A percentile compares a stretch with the other conserved stretches of the same genome.
phyloP scores from a whole-genome alignment of 306 rosid genomes.

The Rosa chinensis region DNA sequence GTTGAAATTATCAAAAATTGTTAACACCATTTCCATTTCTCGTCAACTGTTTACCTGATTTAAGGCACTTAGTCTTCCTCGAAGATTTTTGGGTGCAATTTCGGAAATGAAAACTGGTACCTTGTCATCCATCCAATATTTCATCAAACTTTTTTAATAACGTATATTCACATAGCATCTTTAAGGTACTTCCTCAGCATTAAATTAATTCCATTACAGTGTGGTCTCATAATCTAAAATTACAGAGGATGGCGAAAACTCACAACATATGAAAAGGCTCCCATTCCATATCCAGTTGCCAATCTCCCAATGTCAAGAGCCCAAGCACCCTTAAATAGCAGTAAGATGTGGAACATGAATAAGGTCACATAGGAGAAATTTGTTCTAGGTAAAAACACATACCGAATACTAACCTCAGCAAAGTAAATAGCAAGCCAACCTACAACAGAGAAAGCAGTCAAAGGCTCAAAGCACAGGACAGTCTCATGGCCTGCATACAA shows the following conservation, averaged over 20 bases:
- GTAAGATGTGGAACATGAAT: conserved; percentile 15
- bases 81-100: conserved; percentile 85
- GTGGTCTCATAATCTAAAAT: background rate
- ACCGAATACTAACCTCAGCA: conserved; percentile 50
- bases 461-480: background rate
- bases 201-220: too few species aligned
- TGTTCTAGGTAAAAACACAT: conserved; percentile 15
- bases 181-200: background rate
- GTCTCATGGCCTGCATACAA: conserved; percentile 40
- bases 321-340: conserved; percentile 44
- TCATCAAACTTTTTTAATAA: conserved; percentile 12
- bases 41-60: conserved; percentile 58
- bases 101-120: conserved; percentile 89
- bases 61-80: conserved; percentile 76
- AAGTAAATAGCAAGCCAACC: conserved; percentile 30
- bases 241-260: conserved; percentile 9
- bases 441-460: conserved; percentile 1
- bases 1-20: background rate
- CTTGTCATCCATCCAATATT: conserved; percentile 39
- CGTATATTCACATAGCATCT: background rate
- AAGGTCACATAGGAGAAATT: conserved; percentile 12
- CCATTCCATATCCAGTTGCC: conserved; percentile 99
- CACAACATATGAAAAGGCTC: conserved; percentile 88
- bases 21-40: background rate
- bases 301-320: conserved; percentile 83